A percentile compares a stretch with the other conserved stretches of the same genome.
phyloP scores from a whole-genome alignment of 768 basidiomycete genomes.

The Tricholoma furcatifolium region DNA sequence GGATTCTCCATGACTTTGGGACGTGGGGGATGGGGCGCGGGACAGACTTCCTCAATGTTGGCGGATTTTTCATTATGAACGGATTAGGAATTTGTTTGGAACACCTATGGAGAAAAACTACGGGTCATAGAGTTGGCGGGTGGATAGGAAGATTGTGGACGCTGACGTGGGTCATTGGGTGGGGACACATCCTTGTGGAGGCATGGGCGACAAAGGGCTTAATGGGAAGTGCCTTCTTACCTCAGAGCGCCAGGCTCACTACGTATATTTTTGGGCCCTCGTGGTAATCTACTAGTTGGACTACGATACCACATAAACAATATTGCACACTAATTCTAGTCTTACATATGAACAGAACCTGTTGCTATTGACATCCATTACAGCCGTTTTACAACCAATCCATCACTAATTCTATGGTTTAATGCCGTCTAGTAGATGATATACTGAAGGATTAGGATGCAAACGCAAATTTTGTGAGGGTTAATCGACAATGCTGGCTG shows the following conservation, averaged over 20 bases:
- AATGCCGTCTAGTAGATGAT: too few species aligned
- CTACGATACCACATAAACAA: background rate
- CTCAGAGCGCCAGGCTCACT: slow-evolving; percentile 33
- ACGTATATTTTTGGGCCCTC: slow-evolving; percentile 23
- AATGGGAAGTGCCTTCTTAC: slow-evolving; percentile 37
- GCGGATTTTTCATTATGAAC: slow-evolving; percentile 57
- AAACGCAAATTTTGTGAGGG: too few species aligned
- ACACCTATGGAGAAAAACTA: slow-evolving; percentile 38
- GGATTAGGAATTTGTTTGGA: slow-evolving; percentile 55
- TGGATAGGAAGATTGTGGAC: slow-evolving; percentile 53
- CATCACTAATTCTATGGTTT: too few species aligned
- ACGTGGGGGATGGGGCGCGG: slow-evolving; percentile 59
- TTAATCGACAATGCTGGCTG: slow-evolving; percentile 32
- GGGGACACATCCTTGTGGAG: slow-evolving; percentile 50
- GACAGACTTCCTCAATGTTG: slow-evolving; percentile 38
- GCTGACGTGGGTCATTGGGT: slow-evolving; percentile 41
- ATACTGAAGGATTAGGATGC: too few species aligned
- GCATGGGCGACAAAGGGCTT: slow-evolving; percentile 46
- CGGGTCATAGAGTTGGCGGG: slow-evolving; percentile 49
- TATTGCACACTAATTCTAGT: background rate
- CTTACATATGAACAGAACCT: too few species aligned
- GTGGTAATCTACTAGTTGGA: background rate
- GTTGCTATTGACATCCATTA: too few species aligned
- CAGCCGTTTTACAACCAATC: too few species aligned
- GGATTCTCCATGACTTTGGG: slow-evolving; percentile 56